phyloP scores from a whole-genome alignment of 2,329 filamentous ascomycete species.

The Microdochium trichocladiopsis region DNA sequence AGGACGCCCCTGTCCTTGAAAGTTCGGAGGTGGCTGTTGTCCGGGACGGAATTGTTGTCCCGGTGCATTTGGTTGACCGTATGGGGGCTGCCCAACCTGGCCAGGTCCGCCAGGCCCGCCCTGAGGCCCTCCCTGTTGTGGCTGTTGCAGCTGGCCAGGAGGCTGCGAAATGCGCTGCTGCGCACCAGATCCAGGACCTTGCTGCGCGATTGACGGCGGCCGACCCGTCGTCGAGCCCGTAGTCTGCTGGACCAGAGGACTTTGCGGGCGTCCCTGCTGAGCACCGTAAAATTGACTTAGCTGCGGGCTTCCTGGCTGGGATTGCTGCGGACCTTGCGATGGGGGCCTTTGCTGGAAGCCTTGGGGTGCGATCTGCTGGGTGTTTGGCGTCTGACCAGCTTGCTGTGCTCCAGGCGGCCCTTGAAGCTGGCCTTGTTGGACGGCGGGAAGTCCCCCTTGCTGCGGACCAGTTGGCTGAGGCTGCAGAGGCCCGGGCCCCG shows the following conservation, averaged over 20 bases:
- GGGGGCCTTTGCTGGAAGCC: neutral
- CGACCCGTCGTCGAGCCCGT: neutral
- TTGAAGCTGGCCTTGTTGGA: neutral
- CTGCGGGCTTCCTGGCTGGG: neutral
- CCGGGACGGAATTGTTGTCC: conserved; percentile 9
- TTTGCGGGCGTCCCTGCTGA: neutral
- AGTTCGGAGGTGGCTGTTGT: conserved; percentile 11
- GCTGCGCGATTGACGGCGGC: neutral
- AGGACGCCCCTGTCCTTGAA: neutral
- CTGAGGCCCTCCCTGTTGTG: neutral
- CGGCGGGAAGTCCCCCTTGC: neutral
- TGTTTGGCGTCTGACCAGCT: neutral
- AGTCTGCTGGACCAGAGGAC: neutral
- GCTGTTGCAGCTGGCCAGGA: neutral
- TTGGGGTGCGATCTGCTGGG: neutral
- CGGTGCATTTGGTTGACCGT: neutral
- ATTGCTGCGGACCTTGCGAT: neutral
- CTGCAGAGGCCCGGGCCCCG: neutral
- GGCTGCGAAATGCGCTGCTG: neutral
- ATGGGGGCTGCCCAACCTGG: neutral
- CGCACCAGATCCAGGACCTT: neutral
- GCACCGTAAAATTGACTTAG: neutral
- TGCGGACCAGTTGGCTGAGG: neutral
- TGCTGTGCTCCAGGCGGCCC: neutral
- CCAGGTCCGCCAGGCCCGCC: neutral